Evolutionary conservation across 2,329 filamentous ascomycete genomes (phyloP).

Genomic region (Penicillium glabrum): DNA sequence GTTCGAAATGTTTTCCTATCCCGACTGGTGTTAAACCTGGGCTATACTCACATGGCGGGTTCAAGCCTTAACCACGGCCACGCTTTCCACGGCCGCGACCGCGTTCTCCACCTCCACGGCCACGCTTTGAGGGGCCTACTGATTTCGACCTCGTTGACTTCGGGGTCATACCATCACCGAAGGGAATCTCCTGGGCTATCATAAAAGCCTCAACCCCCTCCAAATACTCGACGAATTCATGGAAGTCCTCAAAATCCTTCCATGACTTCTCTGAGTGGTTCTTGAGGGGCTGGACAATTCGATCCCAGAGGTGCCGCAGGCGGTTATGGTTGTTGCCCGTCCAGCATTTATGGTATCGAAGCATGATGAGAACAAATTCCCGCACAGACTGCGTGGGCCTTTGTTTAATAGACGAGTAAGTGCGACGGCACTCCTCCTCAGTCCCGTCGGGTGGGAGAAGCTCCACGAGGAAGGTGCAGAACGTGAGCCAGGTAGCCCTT

Average conservation of each 20-base stretch:
- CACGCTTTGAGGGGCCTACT: not conserved
- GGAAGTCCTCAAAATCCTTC: slow-evolving; percentile 6
- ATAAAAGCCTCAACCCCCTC: not conserved
- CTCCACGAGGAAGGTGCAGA: slow-evolving; percentile 13
- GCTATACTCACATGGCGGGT: not conserved
- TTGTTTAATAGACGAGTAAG: slow-evolving; percentile 5
- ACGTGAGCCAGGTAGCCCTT: not conserved
- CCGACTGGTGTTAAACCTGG: not conserved
- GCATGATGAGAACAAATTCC: slow-evolving; percentile 9
- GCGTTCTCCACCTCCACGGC: not conserved
- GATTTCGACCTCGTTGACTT: not conserved
- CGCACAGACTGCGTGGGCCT: slow-evolving; percentile 3
- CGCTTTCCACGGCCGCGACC: not conserved
- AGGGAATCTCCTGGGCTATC: not conserved
- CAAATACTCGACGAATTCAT: slow-evolving; percentile 10
- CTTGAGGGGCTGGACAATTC: not conserved
- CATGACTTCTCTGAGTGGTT: slow-evolving; percentile 3
- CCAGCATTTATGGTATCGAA: slow-evolving; percentile 7
- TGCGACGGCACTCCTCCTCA: not conserved
- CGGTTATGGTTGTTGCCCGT: slow-evolving; percentile 6
- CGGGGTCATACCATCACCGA: not conserved
- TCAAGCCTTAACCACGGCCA: not conserved
- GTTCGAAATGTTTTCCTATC: not conserved
- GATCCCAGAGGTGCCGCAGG: slow-evolving; percentile 13
- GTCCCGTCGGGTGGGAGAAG: slow-evolving; percentile 1